Evolutionary conservation across 352 stramenopile genomes (phyloP), one percentile per base, ranked within the genome.

Genomic region (Phytophthora kernoviae): DNA sequence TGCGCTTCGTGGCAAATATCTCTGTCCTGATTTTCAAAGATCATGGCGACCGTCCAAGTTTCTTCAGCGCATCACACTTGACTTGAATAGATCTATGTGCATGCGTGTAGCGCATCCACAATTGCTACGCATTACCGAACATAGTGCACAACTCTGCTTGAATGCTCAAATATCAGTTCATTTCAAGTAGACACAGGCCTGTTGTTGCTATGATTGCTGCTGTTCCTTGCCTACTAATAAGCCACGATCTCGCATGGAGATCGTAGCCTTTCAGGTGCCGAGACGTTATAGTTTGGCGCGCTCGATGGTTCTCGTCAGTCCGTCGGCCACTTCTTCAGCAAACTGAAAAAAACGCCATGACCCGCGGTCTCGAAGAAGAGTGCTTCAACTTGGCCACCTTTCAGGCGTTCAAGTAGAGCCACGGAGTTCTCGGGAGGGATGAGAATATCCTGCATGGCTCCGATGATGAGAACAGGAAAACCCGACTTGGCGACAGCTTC

Each of bases 381-480:
- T 7, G 54, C 69, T 9, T 57, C 27, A 5, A 77, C 65, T 11
- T 75, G 57, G 1, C 76, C 53, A 4, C 57, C 68, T 18, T 70
- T 55, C 11, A 81, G 32, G 26, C 44, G 51, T 22, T 77, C 49
- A 22, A 55, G 59, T 5, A 83, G 64, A 15, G 54, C 46, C 33
- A 65, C 54, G 2, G 68, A 75, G 37, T 86, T 74, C 11, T 69
- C 54, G 0, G 61, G 65, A 1, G 71, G 71, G 22, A 84, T 86
- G 15, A 86, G 34, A 17, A 77, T 68, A 47, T 88, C 75, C 14
- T 84, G 58, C 30, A 68, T 73, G 30, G 62, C 68, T 22, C 73
- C 75, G 33, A 88, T 54, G 36, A 88, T 73, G 18, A 85, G 58
- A 9, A 88, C 68, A 12, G 78, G 78, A 39, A 81, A 88, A 1